phyloP scores from a whole-genome alignment of 2,329 filamentous ascomycete genomes.

The Fusarium sp. region DNA sequence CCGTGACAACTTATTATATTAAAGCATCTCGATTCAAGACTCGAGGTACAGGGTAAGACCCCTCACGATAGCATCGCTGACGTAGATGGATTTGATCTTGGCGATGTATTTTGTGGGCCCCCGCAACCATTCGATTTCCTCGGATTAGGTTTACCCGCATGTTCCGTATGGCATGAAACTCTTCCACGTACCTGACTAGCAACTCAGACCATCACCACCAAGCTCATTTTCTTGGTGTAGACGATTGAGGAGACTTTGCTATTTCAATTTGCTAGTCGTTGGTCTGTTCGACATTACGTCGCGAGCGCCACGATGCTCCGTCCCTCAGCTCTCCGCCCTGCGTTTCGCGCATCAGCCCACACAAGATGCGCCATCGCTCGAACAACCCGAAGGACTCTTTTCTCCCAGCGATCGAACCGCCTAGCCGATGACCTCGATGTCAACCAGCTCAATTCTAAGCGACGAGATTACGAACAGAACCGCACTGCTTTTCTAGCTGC shows the following conservation, averaged over 20 bases:
- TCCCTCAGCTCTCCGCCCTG: conserved; percentile 44
- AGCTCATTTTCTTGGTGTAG: neutral
- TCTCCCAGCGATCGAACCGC: conserved; percentile 45
- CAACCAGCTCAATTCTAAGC: conserved; percentile 56
- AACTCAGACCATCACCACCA: conserved; percentile 14
- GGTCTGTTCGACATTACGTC: neutral
- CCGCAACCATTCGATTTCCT: neutral
- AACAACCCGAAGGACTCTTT: conserved; percentile 42
- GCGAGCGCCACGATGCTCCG: conserved; percentile 44
- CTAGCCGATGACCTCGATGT: conserved; percentile 61
- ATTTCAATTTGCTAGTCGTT: neutral
- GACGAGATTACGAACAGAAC: conserved; percentile 60
- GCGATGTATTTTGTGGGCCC: conserved; percentile 15
- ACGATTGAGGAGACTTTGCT: neutral
- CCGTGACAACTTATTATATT: neutral
- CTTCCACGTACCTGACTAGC: conserved; percentile 2
- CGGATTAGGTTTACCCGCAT: conserved; percentile 33
- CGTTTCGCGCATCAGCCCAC: conserved; percentile 39
- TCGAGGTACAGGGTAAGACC: conserved; percentile 24
- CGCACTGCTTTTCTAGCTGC: conserved; percentile 62
- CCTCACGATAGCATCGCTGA: conserved; percentile 29
- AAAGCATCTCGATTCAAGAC: neutral
- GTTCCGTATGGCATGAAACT: conserved; percentile 1
- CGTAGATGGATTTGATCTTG: conserved; percentile 12
- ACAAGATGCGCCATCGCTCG: conserved; percentile 35